These are phyloP conservation scores for Moniliella sp. DNA, from an alignment of 1,284 basidiomycete species.

Conservation along the genomic window DNA sequence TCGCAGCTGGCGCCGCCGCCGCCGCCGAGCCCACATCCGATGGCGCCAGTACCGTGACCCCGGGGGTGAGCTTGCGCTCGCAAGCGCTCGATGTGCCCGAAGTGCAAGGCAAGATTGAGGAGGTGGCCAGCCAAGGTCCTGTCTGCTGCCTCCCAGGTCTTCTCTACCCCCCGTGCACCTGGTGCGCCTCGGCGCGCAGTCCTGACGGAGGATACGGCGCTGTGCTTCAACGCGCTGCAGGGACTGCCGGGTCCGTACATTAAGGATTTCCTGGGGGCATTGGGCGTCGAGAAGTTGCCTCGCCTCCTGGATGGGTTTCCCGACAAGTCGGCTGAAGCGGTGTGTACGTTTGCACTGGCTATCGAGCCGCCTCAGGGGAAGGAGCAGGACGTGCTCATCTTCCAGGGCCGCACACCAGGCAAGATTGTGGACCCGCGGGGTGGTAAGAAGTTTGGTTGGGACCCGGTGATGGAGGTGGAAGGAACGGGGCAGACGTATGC, in stretches of 20 bases:
- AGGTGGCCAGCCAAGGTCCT: conserved; percentile 77
- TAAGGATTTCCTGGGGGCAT: conserved; percentile 43
- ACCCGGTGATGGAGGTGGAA: conserved; percentile 58
- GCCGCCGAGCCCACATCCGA: conserved; percentile 1
- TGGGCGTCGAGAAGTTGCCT: conserved; percentile 44
- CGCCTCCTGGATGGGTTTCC: conserved; percentile 62
- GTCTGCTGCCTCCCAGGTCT: conserved; percentile 56
- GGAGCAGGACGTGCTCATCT: conserved; percentile 38
- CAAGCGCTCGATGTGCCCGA: conserved; percentile 47
- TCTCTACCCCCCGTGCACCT: background rate
- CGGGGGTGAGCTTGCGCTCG: too few species aligned
- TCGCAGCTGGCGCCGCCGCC: conserved; percentile 30
- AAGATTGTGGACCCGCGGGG: conserved; percentile 68
- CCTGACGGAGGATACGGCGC: conserved; percentile 91
- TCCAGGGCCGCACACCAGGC: conserved; percentile 74
- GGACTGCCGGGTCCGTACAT: conserved; percentile 91
- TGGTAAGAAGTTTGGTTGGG: conserved; percentile 61
- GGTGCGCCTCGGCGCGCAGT: conserved; percentile 51
- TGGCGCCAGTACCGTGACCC: too few species aligned
- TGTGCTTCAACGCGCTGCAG: conserved; percentile 66
- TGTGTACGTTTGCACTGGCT: conserved; percentile 86
- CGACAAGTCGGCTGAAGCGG: conserved; percentile 58
- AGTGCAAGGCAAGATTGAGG: conserved; percentile 71
- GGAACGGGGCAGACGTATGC: conserved; percentile 61
- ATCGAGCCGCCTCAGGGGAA: too few species aligned